Base-by-base conservation (phyloP, 208 protist species). In the Paratrypanosoma confusum region DNA sequence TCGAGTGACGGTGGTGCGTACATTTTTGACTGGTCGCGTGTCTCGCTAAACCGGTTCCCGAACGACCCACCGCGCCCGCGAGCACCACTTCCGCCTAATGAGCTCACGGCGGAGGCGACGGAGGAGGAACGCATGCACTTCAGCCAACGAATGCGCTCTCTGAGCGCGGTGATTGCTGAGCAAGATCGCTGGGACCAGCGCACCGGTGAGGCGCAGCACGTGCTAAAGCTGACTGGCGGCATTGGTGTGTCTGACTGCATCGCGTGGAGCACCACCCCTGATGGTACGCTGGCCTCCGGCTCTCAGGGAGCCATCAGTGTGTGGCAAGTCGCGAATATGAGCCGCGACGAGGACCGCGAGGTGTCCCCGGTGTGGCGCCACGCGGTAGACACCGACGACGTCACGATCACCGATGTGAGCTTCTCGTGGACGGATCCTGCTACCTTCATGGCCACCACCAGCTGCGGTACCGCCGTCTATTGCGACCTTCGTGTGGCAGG, bases 11-110 rank as follows among this genome's bases (percentile, higher is more conserved):
- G 71, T 8, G 69, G 72, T 59, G 49, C 67, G 10, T 94, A 94
- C 55, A 60, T 94, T 14, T 90, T 94, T 57, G 86, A 94, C 61
- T 90, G 82, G 80, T 89, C 81, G 33, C 62, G 71, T 0, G 76
- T 94, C 28, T 73, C 82, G 20, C 63, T 91, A 6, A 81, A 82
- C 36, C 66, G 71, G 41, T 89, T 81, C 50, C 86, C 86, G 0
- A 94, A 94, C 53, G 78, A 94, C 56, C 86, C 86, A 3, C 63
- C 72, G 10, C 76, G 86, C 1, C 86, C 86, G 1, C 73, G 78
- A 10, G 81, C 78, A 2, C 81, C 81, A n/a, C 67, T 94, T 23
- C 86, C 81, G 32, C 77, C 86, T 13, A 89, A 90, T 52, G 86
- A 84, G 48, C 67, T 81, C 14, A 86, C 61, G 41, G 41, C 26